These are phyloP conservation scores for Bryum argenteum DNA, from an alignment of 225 moss, liverwort and hornwort genomes.

Conservation along the genomic window DNA sequence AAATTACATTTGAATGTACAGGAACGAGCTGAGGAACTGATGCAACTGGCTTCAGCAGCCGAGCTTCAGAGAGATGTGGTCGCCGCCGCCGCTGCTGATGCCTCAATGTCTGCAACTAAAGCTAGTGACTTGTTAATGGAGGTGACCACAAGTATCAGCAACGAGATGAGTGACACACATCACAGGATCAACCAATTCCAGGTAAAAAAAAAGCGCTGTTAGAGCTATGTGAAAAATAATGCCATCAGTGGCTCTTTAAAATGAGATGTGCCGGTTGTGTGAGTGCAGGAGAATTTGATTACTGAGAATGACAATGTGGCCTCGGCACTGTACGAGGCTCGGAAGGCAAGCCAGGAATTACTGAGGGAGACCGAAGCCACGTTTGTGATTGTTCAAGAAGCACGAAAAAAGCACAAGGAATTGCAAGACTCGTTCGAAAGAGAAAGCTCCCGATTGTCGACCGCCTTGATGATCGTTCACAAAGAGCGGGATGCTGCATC, in stretches of 20 bases:
- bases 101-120: conserved; percentile 74
- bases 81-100: conserved; percentile 71
- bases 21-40: conserved; percentile 72
- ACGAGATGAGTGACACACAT: conserved; percentile 63
- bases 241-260: neutral
- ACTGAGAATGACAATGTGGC: conserved; percentile 61
- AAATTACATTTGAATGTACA: conserved; percentile 29
- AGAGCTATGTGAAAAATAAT: too few species aligned
- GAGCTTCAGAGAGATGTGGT: conserved; percentile 72
- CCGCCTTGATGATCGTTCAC: conserved; percentile 57
- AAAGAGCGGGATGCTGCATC: conserved; percentile 82
- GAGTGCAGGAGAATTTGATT: conserved; percentile 56
- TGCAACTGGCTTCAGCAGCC: conserved; percentile 56
- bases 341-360: conserved; percentile 42
- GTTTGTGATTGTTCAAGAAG: conserved; percentile 58
- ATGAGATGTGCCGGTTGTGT: neutral
- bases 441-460: conserved; percentile 65
- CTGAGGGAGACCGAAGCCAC: conserved; percentile 47
- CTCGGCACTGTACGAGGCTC: conserved; percentile 43
- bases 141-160: conserved; percentile 55
- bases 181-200: conserved; percentile 63
- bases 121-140: conserved; percentile 68
- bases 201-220: conserved; percentile 7
- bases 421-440: conserved; percentile 73
- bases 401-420: conserved; percentile 62